Evolutionary conservation across 2,329 filamentous ascomycete species (phyloP), one percentile per base, ranked within the genome.

Genomic region (Daldinia sp.): DNA sequence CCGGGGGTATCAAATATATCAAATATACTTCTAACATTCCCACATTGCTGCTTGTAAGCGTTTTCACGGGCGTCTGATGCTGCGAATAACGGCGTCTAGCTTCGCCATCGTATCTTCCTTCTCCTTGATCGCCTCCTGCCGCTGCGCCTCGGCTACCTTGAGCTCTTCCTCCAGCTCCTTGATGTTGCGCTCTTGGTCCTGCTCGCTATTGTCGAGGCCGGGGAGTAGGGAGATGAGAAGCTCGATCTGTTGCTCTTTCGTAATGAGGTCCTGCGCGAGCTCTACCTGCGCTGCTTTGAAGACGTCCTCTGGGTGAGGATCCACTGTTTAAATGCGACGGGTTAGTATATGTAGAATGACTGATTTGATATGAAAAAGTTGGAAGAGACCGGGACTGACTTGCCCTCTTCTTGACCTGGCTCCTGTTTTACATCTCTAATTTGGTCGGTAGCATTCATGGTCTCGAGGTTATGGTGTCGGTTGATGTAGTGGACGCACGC

Each of bases 221-320:
- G 93, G 93, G 1, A 97, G 84, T 23, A 86, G 88, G 15, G 89
- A 91, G 65, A 95, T 92, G 54, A 96, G 82, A 50, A 88, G 84
- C 78, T 96, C 93, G 69, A 96, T 93, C 81, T 95, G 92, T 81
- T 94, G 92, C 74, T 94, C 91, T 76, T 94, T 93, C 65, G 92
- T 79, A 65, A 95, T 90, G 28, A 96, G 83, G 77, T 95, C 93
- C 69, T 88, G 87, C 41, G 92, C 91, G 60, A 96, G 84, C 78
- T 95, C 92, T 67, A 89, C 84, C 77, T 93, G 87, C 53, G 90
- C 88, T 2, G 87, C 86, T 62, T 87, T 84, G 79, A 93, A 93
- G 57, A 88, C 87, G 46, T 91, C 88, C 9, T 86, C 80, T 0
- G 88, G 83, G 28, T 91, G 83, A 2, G 90, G 86, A 23, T 90